phyloP scores from a whole-genome alignment of 2,329 filamentous ascomycete species.

The Sporothrix globosa region DNA sequence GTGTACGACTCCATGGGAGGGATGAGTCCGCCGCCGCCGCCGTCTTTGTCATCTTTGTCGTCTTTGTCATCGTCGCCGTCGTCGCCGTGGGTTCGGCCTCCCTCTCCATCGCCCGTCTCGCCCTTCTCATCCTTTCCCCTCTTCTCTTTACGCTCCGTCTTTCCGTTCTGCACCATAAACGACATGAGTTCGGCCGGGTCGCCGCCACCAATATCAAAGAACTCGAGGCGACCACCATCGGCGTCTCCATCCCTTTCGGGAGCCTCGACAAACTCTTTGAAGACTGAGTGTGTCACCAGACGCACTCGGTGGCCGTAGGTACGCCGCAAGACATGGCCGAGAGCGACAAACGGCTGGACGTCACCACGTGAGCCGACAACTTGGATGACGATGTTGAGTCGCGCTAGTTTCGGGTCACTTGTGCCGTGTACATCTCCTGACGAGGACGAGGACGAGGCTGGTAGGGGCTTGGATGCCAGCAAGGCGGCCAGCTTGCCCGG shows the following conservation, averaged over 20 bases:
- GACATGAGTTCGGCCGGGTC: slow-evolving; percentile 78
- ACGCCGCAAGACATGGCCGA: slow-evolving; percentile 66
- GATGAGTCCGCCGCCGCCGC: slow-evolving; percentile 65
- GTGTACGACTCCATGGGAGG: slow-evolving; percentile 76
- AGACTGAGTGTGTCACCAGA: slow-evolving; percentile 71
- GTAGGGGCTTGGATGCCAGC: slow-evolving; percentile 61
- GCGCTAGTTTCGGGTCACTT: slow-evolving; percentile 51
- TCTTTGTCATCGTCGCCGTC: background rate
- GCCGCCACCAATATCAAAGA: slow-evolving; percentile 71
- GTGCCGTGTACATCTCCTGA: slow-evolving; percentile 26
- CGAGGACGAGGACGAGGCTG: slow-evolving; percentile 52
- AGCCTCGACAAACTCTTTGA: slow-evolving; percentile 68
- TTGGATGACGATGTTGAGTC: slow-evolving; percentile 72
- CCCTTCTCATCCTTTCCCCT: background rate
- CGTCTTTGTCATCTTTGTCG: background rate
- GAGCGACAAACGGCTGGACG: slow-evolving; percentile 73
- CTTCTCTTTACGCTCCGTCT: background rate
- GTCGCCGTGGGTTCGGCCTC: no score
- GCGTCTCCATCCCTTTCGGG: slow-evolving; percentile 47
- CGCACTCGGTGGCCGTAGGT: slow-evolving; percentile 72
- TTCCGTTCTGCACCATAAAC: slow-evolving; percentile 87
- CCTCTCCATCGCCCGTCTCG: background rate
- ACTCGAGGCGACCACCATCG: slow-evolving; percentile 58
- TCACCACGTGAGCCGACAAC: slow-evolving; percentile 75
- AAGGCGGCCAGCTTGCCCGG: slow-evolving; percentile 64